phyloP scores from a whole-genome alignment of 169 alveolate species.

The Plasmodium relictum region DNA sequence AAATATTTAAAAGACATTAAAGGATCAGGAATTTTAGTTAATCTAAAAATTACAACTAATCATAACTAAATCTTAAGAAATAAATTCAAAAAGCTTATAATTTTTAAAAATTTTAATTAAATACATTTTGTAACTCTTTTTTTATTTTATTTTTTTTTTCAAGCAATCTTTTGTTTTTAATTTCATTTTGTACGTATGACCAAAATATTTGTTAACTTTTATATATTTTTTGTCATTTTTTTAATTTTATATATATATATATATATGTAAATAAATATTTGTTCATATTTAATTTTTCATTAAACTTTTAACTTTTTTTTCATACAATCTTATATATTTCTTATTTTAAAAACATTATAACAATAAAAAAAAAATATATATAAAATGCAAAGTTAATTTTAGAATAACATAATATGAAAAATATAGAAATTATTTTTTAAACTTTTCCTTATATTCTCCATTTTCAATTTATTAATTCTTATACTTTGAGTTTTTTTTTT shows the following conservation, averaged over 20 bases:
- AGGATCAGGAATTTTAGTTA: conserved; percentile 86
- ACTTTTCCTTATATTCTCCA: too few species aligned
- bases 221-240: conserved; percentile 65
- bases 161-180: conserved; percentile 44
- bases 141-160: conserved; percentile 12
- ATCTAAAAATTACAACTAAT: conserved; percentile 75
- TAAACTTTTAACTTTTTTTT: not conserved
- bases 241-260: conserved; percentile 43
- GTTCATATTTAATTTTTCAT: conserved; percentile 21
- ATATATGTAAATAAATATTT: conserved; percentile 35
- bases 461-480: too few species aligned
- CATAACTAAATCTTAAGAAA: conserved; percentile 14
- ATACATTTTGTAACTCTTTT: conserved; percentile 21
- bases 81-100: not conserved
- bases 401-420: too few species aligned
- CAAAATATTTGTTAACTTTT: conserved; percentile 37
- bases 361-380: too few species aligned
- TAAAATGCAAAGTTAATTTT: too few species aligned
- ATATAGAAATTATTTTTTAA: too few species aligned
- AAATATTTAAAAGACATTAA: conserved; percentile 83
- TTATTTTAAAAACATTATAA: conserved; percentile 3
- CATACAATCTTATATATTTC: not conserved
- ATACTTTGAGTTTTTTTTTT: too few species aligned
- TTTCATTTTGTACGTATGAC: conserved; percentile 47
- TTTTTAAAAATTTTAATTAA: conserved; percentile 1